Percentiles rank a stretch among this genome's conserved stretches.
Evolutionary conservation across 768 basidiomycete species (phyloP).

Genomic region (Boletus reticuloceps): DNA sequence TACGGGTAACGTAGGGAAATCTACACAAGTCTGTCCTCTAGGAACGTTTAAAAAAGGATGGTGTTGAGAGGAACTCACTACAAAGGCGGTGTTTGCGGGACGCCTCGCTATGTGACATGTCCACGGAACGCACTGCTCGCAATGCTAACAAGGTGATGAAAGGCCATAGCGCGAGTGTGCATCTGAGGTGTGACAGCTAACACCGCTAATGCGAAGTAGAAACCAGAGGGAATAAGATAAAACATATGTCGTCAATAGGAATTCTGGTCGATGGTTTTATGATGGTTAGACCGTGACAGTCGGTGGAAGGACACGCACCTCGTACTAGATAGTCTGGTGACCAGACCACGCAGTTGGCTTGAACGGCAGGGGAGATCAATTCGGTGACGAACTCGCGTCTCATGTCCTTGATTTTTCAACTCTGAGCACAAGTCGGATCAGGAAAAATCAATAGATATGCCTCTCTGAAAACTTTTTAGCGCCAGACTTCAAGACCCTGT

Average conservation of each 20-base stretch:
- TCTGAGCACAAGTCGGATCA: not conserved
- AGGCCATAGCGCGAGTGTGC: not conserved
- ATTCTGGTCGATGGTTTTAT: not conserved
- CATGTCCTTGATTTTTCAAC: slow-evolving; percentile 59
- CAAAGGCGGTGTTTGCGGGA: not conserved
- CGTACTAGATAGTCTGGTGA: too few relatives aligned
- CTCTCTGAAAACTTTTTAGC: slow-evolving; percentile 95
- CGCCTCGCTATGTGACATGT: not conserved
- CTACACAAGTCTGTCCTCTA: not conserved
- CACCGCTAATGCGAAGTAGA: not conserved
- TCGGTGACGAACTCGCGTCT: slow-evolving; percentile 94
- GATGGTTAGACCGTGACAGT: not conserved
- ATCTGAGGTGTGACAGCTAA: not conserved
- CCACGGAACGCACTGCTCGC: not conserved
- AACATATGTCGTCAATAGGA: not conserved
- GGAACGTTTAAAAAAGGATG: too few relatives aligned
- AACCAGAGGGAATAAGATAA: not conserved
- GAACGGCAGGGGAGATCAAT: slow-evolving; percentile 93
- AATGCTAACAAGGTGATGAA: not conserved
- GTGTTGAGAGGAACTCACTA: not conserved
- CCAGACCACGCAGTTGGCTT: too few relatives aligned
- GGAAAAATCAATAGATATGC: slow-evolving; percentile 33
- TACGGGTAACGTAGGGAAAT: not conserved
- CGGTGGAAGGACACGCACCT: too few relatives aligned
- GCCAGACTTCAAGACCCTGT: slow-evolving; percentile 87